Evolutionary conservation across 2,329 filamentous ascomycete species (phyloP), one percentile per base, ranked within the genome.

Genomic region (Ceratocystiopsis sp.): DNA sequence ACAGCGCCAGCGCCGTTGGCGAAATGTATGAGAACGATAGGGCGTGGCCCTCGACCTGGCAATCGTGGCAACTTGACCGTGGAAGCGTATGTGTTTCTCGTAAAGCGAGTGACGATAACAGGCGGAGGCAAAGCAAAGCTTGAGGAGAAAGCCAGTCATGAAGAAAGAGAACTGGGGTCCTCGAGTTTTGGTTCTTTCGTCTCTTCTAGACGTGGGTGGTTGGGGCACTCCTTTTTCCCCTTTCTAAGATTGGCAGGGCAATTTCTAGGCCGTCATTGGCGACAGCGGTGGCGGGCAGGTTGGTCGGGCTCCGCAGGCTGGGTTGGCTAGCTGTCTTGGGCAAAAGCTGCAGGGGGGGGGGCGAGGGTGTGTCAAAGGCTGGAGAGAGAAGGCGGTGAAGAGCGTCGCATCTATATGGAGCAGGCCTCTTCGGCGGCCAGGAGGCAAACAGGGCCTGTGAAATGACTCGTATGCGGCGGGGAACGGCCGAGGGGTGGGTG

Each of bases 71-170:
- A 62, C 61, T 60, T 60, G 63, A 53, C 60, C 49, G 41, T 55
- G 50, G 51, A 61, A 59, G 46, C 59, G 60, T 50, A 66, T 54
- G 49, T 61, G 61, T 50, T 58, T 55, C 50, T 68, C 62, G 59
- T 67, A 54, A 49, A 65, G 58, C 54, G 68, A 58, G 56, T 61
- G 53, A 57, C 58, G 59, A 52, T 63, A 63, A 54, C 59, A 64
- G 53, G 63, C 61, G 56, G 66, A 62, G 51, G 61, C 56, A 54
- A 63, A 61, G 55, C 67, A 70, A 50, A 67, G 58, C 55, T 61
- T 59, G 46, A 69, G 54, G 48, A 68, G 60, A 54, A 62, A 63
- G 53, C 52, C 50, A 53, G 62, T 67, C 68, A 71, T 71, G 63
- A 59, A 55, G 56, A 54, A 52, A 47, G 42, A 33, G 48, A 48